Evolutionary conservation across 345 rosid genomes (phyloP).

Genomic region (Camelina laxa): DNA sequence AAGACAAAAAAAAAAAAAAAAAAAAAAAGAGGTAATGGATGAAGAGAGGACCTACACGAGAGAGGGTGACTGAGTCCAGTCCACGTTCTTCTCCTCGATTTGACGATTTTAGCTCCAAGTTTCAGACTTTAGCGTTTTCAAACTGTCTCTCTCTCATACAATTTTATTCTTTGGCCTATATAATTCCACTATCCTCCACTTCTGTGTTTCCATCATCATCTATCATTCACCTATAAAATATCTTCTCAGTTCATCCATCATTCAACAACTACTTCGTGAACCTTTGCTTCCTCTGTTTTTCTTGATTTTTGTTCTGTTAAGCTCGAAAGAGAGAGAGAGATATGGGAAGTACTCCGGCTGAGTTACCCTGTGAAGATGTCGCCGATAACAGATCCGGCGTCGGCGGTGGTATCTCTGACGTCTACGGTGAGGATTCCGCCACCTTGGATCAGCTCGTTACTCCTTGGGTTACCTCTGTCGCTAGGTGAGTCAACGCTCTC

Average conservation of each 20-base stretch:
- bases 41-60: conserved; percentile 32
- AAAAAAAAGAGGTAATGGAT: conserved; percentile 12
- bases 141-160: not conserved
- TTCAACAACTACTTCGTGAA: not conserved
- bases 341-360: conserved; percentile 43
- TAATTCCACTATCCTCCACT: conserved; percentile 32
- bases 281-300: conserved; percentile 3
- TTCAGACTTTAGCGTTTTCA: conserved; percentile 1
- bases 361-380: conserved; percentile 46
- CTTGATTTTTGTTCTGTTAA: not conserved
- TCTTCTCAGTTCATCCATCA: not conserved
- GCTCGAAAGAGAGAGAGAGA: conserved; percentile 15
- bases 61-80: conserved; percentile 17
- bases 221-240: conserved; percentile 3
- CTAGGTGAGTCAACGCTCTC: conserved; percentile 60
- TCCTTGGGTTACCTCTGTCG: conserved; percentile 88
- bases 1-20: not conserved
- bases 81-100: conserved; percentile 39
- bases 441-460: conserved; percentile 86
- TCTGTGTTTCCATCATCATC: conserved; percentile 5
- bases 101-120: conserved; percentile 22
- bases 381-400: conserved; percentile 50
- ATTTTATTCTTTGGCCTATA: conserved; percentile 27
- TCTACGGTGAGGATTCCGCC: conserved; percentile 82
- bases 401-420: conserved; percentile 69